These are phyloP conservation scores for Apiotrichum domesticum DNA, from an alignment of 1,284 basidiomycete species.

Conservation along the genomic window DNA sequence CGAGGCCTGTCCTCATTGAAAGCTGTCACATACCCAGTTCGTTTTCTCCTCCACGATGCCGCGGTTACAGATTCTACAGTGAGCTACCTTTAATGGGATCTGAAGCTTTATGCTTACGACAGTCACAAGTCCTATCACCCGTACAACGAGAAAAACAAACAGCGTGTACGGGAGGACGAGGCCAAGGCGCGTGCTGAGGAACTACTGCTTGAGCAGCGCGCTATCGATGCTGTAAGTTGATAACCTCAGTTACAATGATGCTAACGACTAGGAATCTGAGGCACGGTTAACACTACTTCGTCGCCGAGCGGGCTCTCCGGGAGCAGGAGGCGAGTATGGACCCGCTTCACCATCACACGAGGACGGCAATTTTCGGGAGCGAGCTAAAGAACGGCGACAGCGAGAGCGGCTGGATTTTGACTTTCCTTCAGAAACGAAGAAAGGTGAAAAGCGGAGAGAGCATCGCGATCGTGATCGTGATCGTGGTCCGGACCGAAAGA, in stretches of 20 bases:
- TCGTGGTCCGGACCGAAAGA: conserved; percentile 9
- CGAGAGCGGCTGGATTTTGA: conserved; percentile 38
- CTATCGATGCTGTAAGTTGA: conserved; percentile 34
- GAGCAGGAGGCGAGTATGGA: neutral
- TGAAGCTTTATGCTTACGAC: neutral
- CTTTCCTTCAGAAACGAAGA: conserved; percentile 33
- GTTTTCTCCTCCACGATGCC: conserved; percentile 27
- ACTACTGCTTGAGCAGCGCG: conserved; percentile 30
- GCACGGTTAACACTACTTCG: conserved; percentile 36
- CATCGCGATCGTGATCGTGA: neutral
- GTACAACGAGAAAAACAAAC: conserved; percentile 48
- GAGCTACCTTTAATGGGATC: conserved; percentile 6
- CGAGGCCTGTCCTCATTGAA: neutral
- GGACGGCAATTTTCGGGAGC: conserved; percentile 18
- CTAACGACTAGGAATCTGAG: conserved; percentile 27
- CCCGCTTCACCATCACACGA: conserved; percentile 5
- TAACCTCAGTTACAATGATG: neutral
- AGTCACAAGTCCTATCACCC: conserved; percentile 50
- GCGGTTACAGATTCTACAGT: conserved; percentile 44
- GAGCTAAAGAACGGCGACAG: conserved; percentile 18
- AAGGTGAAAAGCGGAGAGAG: conserved; percentile 1
- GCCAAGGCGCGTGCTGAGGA: conserved; percentile 39
- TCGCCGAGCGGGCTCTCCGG: conserved; percentile 31
- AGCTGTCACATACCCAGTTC: too few species aligned
- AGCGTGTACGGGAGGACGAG: conserved; percentile 47